Conservation (phyloP, 179 eudicot genomes). For the Silene vulgaris region DNA sequence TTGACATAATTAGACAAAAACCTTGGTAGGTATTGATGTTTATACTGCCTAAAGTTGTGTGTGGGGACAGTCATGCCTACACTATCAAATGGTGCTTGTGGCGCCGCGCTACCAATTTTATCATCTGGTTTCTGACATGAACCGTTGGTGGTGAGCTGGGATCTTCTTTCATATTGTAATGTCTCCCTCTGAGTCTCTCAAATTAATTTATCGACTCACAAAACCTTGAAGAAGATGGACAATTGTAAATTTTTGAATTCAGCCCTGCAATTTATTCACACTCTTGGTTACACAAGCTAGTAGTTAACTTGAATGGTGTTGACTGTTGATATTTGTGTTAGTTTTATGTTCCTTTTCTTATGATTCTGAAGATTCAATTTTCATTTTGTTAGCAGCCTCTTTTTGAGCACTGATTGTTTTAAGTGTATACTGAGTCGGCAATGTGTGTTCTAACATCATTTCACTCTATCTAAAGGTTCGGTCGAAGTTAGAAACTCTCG, state of each 20-base stretch:
- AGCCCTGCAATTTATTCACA: neutral
- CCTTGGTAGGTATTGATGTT: neutral
- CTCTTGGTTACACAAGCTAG: neutral
- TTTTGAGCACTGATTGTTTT: constrained; percentile 17
- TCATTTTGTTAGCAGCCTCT: constrained; percentile 10
- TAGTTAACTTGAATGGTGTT: constrained; percentile 8
- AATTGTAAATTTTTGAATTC: neutral
- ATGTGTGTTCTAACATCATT: constrained; percentile 21
- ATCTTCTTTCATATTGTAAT: neutral
- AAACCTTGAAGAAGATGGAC: neutral
- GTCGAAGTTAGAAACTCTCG: constrained; percentile 73
- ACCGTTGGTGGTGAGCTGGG: neutral
- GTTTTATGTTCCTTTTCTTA: constrained; percentile 9
- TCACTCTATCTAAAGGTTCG: constrained; percentile 57
- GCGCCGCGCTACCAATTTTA: neutral
- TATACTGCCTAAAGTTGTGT: neutral
- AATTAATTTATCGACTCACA: neutral
- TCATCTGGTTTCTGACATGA: neutral
- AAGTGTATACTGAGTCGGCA: constrained; percentile 17
- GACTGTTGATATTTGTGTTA: constrained; percentile 14
- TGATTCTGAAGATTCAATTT: constrained; percentile 16
- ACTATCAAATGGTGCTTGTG: too few relatives aligned
- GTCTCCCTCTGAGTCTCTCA: neutral
- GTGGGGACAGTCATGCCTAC: too few relatives aligned
- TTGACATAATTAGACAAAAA: constrained; percentile 1